Evolutionary conservation across 345 rosid species (phyloP), one percentile per base, ranked within the genome.

Genomic region (Turritis glabra): DNA sequence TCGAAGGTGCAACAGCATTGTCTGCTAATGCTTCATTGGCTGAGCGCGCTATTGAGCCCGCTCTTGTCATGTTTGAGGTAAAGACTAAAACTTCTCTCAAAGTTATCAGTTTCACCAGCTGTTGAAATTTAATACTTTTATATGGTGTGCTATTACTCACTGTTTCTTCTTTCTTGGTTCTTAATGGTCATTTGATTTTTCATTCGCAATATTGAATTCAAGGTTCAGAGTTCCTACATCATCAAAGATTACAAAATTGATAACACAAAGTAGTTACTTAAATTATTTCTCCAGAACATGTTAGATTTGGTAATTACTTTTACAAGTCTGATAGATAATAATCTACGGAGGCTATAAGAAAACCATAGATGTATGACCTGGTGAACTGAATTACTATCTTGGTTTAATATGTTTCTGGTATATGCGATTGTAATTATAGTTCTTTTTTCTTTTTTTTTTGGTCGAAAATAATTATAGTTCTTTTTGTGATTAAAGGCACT

Each of bases 21-120:
- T 33, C 84, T 32, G 80, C 87, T 60, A 89, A 84, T 86, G 89
- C 96, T 76, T 87, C 96, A 67, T 77, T 74, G 75, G 93, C 99
- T 33, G 97, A 95, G 79, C 82, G 82, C 70, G 90, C 85, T 57
- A 85, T 95, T 68, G 97, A 92, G 83, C 97, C 99, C 15, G 84
- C 97, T 63, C 97, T 95, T 82, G 97, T 95, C 67, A 86, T 88
- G 97, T 80, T 92, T 82, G 99, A 95, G 97, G 99, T 95, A 86
- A 79, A 56, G 15, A 41, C 25, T 57, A 30, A 69, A 12, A 32
- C 43, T 2, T 37, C 26, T 33, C 71, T 29, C 75, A 52, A 61
- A 43, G 13, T 52, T 47, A 46, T 43, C 73, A 22, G 65, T 29
- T 32, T 76, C 22, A 47, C 23, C 15, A 50, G 8, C 23, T 52